These are phyloP conservation scores for Periconia sp. DNA, from an alignment of 2,329 filamentous ascomycete species.

Conservation along the genomic window DNA sequence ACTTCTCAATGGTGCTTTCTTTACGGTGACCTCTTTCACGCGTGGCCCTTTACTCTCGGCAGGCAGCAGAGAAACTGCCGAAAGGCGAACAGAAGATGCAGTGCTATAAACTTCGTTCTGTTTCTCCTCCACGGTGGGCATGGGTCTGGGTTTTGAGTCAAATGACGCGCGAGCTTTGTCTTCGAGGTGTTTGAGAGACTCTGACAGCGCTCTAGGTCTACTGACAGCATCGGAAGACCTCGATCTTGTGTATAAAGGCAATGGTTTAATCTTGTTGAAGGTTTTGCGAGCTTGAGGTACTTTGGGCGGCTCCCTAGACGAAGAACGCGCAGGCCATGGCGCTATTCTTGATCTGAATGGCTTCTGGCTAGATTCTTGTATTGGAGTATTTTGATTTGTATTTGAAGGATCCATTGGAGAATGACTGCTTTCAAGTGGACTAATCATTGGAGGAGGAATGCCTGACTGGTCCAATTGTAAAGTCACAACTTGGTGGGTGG, in stretches of 20 bases:
- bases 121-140: slow-evolving; percentile 15
- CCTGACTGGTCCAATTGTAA: neutral
- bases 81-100: slow-evolving; percentile 13
- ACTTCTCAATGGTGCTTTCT: slow-evolving; percentile 14
- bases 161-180: slow-evolving; percentile 5
- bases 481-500: neutral
- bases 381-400: neutral
- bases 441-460: neutral
- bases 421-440: neutral
- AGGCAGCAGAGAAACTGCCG: slow-evolving; percentile 11
- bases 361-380: neutral
- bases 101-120: slow-evolving; percentile 21
- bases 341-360: neutral
- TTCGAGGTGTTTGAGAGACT: slow-evolving; percentile 6
- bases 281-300: slow-evolving; percentile 1
- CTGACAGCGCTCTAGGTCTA: slow-evolving; percentile 3
- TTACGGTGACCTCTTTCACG: slow-evolving; percentile 19
- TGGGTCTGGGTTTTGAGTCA: slow-evolving; percentile 6
- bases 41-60: slow-evolving; percentile 18
- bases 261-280: slow-evolving; percentile 4
- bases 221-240: slow-evolving; percentile 1
- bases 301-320: neutral
- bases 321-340: neutral
- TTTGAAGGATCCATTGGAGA: neutral
- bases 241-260: neutral